Evolutionary conservation across 495 filamentous ascomycete genomes (phyloP), one percentile per base, ranked within the genome.

Genomic region (Aspergillus funiculosus): DNA sequence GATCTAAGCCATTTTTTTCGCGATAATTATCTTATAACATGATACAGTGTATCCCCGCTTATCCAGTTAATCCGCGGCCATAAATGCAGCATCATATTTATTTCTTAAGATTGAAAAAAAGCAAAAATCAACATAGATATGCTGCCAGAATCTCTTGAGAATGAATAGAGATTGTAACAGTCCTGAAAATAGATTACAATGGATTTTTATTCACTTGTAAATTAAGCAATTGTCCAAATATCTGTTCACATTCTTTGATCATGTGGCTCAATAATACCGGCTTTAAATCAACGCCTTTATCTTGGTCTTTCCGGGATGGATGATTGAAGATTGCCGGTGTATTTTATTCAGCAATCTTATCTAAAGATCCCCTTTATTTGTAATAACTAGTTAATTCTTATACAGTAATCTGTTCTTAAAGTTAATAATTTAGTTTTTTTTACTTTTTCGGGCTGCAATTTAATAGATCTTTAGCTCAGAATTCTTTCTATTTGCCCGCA

Each of bases 351-450:
- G 25, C 25, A 26, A 43, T 22, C 10, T 21, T 43, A 14, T 29
- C 30, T 5, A 14, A 43, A 43, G 40, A 43, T 15, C n/a, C 7
- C 15, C 5, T 22, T 17, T 43, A 43, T 40, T 13, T 26, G 38
- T 13, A 13, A 27, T 13, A 40, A 30, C 28, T 11, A 30, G 28
- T 30, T 13, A 11, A 30, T 30, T 13, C 14, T 30, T 13, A 19
- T 19, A 32, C 28, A 11, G 14, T 20, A 40, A 24, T 8, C 24
- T 44, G 28, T 32, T 13, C 41, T 32, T 10, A 15, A 14, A 44
- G 18, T 32, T 28, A 11, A 44, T 44, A 32, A 44, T 11, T 14
- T 11, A 31, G 20, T 44, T 8, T 32, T 44, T 29, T 31, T 32
- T n/a, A 9, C 34, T 30, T n/a, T 40, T 40, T 24, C 11, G 28